A percentile compares a stretch with the other conserved stretches of the same genome.
These are phyloP conservation scores for Sordariomycetes sp. DNA, from an alignment of 2,329 filamentous ascomycete species.

Conservation along the genomic window DNA sequence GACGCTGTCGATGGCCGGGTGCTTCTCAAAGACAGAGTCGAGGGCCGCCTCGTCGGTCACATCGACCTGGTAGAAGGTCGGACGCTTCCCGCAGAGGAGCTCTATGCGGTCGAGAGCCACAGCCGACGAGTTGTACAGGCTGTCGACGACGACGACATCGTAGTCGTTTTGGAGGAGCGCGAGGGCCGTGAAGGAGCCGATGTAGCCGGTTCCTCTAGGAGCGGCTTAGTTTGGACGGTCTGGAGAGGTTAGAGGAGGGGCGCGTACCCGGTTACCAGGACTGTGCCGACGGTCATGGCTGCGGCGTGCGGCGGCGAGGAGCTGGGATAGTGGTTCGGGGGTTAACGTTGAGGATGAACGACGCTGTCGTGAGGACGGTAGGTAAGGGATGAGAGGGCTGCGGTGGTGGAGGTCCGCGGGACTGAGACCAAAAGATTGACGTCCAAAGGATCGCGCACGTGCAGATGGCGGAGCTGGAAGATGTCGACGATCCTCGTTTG, in stretches of 20 bases:
- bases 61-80: constrained; percentile 76
- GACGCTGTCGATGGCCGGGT: constrained; percentile 92
- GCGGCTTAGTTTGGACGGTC: constrained; percentile 4
- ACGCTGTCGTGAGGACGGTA: background rate
- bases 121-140: constrained; percentile 89
- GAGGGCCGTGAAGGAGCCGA: constrained; percentile 92
- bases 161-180: constrained; percentile 89
- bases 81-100: constrained; percentile 80
- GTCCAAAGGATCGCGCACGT: background rate
- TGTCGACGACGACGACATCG: constrained; percentile 94
- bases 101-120: constrained; percentile 93
- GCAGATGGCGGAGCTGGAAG: background rate
- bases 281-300: constrained; percentile 72
- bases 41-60: constrained; percentile 77
- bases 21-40: constrained; percentile 76
- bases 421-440: background rate
- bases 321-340: constrained; percentile 7
- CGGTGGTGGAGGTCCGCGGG: background rate
- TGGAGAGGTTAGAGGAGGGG: background rate
- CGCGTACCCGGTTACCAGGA: constrained; percentile 83
- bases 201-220: constrained; percentile 90
- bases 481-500: background rate
- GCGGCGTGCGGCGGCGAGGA: constrained; percentile 5
- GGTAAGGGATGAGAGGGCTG: background rate
- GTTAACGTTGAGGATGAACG: background rate